Conservation (phyloP, 139 green algal genomes). For the Pleodorina starrii region DNA sequence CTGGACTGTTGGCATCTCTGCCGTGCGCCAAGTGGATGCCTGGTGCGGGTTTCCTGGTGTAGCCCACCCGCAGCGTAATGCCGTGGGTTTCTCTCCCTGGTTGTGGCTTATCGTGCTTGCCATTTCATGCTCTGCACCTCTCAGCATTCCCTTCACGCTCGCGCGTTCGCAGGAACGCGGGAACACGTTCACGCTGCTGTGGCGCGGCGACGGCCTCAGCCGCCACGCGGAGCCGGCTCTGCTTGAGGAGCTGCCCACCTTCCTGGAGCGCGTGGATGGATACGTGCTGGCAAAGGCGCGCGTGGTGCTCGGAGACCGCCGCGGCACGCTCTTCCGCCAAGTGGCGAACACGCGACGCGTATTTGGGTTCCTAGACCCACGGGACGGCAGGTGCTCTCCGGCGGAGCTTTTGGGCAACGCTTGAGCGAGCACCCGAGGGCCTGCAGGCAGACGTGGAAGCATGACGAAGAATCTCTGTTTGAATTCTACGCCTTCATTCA, state of each 20-base stretch:
- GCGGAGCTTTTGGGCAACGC: not conserved
- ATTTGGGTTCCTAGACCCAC: not conserved
- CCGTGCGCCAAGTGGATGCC: too few species aligned
- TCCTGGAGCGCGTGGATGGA: not conserved
- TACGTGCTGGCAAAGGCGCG: conserved; percentile 42
- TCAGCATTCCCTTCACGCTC: too few species aligned
- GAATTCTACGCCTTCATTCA: too few species aligned
- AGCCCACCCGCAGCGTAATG: too few species aligned
- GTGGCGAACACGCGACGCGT: not conserved
- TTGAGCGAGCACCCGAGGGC: too few species aligned
- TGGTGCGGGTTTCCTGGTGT: too few species aligned
- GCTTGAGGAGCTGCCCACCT: conserved; percentile 22
- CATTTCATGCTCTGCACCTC: too few species aligned
- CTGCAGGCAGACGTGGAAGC: too few species aligned
- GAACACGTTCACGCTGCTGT: conserved; percentile 49
- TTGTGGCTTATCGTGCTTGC: too few species aligned
- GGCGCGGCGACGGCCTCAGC: conserved; percentile 41
- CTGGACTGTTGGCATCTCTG: too few species aligned
- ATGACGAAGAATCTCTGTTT: too few species aligned
- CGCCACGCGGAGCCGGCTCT: conserved; percentile 34
- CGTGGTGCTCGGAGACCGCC: conserved; percentile 29
- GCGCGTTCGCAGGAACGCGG: conserved; percentile 18
- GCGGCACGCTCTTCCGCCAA: not conserved
- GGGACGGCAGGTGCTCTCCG: conserved; percentile 22
- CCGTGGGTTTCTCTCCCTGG: too few species aligned